Percentiles rank a stretch among this genome's conserved stretches.
Evolutionary conservation across 257 asterid genomes (phyloP).

Genomic region (Lycium ferocissimum): DNA sequence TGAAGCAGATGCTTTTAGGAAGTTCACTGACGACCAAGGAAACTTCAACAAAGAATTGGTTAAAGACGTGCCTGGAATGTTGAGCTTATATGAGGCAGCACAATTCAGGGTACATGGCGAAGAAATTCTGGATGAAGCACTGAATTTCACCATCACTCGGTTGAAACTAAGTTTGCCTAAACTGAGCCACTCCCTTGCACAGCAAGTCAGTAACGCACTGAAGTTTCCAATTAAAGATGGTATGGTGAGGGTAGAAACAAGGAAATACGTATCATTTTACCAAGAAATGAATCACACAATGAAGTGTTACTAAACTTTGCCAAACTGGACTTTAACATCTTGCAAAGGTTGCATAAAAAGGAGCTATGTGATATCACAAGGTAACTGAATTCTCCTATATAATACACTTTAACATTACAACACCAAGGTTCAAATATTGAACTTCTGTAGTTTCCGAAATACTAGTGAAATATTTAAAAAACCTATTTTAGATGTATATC

Average conservation of each 20-base stretch:
- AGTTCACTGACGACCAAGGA: slow-evolving; percentile 37
- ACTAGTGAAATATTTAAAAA: too few relatives aligned
- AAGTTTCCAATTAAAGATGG: slow-evolving; percentile 33
- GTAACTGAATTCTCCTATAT: background rate
- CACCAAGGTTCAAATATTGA: too few relatives aligned
- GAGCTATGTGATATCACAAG: slow-evolving; percentile 37
- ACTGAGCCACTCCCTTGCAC: background rate
- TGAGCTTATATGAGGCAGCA: slow-evolving; percentile 45
- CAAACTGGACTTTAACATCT: slow-evolving; percentile 40
- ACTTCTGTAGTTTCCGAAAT: too few relatives aligned
- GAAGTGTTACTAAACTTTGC: too few relatives aligned
- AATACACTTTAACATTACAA: too few relatives aligned
- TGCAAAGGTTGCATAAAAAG: slow-evolving; percentile 36
- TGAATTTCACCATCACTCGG: slow-evolving; percentile 28
- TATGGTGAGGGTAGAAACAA: slow-evolving; percentile 35
- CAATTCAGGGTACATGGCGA: too few relatives aligned
- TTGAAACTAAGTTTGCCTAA: slow-evolving; percentile 17
- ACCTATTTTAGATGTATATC: too few relatives aligned
- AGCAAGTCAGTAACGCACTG: slow-evolving; percentile 28
- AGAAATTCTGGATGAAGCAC: too few relatives aligned
- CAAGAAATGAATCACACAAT: too few relatives aligned
- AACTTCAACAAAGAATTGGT: slow-evolving; percentile 23
- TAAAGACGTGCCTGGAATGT: slow-evolving; percentile 29
- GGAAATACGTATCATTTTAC: too few relatives aligned
- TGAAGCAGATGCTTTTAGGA: slow-evolving; percentile 36